Percentiles rank a stretch among this genome's conserved stretches.
phyloP scores from a whole-genome alignment of 2,329 filamentous ascomycete genomes.

The Colletotrichum nymphaeae region DNA sequence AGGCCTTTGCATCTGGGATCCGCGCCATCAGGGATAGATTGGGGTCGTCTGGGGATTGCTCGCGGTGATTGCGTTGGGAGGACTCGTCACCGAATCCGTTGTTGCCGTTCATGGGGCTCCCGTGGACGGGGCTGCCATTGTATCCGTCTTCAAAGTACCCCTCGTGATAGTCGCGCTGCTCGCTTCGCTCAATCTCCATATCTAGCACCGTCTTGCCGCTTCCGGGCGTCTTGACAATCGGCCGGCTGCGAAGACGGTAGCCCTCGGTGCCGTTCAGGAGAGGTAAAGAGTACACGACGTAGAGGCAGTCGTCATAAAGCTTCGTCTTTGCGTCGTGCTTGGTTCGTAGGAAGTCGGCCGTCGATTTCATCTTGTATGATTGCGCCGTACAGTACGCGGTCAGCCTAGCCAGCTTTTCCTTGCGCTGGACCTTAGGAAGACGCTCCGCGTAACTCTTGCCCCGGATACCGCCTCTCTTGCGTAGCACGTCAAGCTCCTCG shows the following conservation, averaged over 20 bases:
- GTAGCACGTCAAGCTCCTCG: slow-evolving; percentile 74
- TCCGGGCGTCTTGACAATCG: slow-evolving; percentile 90
- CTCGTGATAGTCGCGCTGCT: slow-evolving; percentile 88
- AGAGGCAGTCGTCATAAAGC: slow-evolving; percentile 96
- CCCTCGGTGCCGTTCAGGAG: slow-evolving; percentile 87
- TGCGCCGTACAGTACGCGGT: slow-evolving; percentile 98
- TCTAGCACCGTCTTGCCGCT: slow-evolving; percentile 90
- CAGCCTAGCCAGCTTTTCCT: slow-evolving; percentile 87
- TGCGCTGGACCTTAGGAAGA: slow-evolving; percentile 86
- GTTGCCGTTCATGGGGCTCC: slow-evolving; percentile 45
- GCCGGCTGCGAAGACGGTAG: slow-evolving; percentile 88
- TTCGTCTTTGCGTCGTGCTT: slow-evolving; percentile 93
- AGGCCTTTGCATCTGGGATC: slow-evolving; percentile 78
- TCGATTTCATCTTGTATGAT: slow-evolving; percentile 87
- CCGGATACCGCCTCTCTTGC: slow-evolving; percentile 69
- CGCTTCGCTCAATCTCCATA: slow-evolving; percentile 94
- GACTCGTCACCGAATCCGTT: slow-evolving; percentile 41
- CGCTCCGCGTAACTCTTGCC: slow-evolving; percentile 96
- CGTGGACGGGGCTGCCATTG: slow-evolving; percentile 47
- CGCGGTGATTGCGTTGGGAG: slow-evolving; percentile 35
- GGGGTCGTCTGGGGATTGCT: slow-evolving; percentile 50
- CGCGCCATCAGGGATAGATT: slow-evolving; percentile 65
- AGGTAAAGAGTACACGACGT: slow-evolving; percentile 93
- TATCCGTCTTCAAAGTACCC: slow-evolving; percentile 85
- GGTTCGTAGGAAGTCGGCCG: slow-evolving; percentile 89